These are phyloP conservation scores for Trifolium fragiferum DNA, from an alignment of 306 rosid genomes.

Conservation along the genomic window DNA sequence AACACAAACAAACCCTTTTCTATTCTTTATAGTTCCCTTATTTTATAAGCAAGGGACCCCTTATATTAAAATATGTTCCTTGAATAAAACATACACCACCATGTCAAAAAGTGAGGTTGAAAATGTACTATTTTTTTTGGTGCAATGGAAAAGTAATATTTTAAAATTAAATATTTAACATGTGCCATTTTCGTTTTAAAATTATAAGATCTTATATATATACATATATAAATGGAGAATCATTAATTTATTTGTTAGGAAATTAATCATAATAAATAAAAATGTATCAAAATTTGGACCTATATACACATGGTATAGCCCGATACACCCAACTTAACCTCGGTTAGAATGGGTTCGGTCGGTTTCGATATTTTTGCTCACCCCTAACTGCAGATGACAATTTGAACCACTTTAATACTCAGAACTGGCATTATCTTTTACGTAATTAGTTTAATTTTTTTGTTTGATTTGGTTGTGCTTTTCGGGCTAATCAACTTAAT, in stretches of 20 bases:
- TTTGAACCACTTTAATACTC: too few relatives aligned
- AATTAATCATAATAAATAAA: neutral
- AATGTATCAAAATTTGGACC: neutral
- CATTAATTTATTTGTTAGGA: neutral
- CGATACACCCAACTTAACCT: too few relatives aligned
- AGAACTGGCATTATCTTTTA: too few relatives aligned
- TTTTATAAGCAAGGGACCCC: slow-evolving; percentile 36
- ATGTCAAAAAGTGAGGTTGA: neutral
- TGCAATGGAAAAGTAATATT: neutral
- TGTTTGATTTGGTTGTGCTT: too few relatives aligned
- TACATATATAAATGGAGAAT: neutral
- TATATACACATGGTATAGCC: neutral
- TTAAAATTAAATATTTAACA: slow-evolving; percentile 4
- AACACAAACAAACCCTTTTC: slow-evolving; percentile 18
- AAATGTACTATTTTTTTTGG: neutral
- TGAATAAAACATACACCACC: neutral
- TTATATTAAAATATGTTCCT: neutral
- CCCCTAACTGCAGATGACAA: too few relatives aligned
- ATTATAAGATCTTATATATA: neutral
- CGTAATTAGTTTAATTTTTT: too few relatives aligned
- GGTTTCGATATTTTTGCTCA: too few relatives aligned
- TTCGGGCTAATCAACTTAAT: too few relatives aligned
- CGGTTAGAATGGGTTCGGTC: too few relatives aligned
- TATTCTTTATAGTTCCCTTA: neutral
- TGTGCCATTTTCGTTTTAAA: neutral